These are phyloP conservation scores for Boletus nobilissimus DNA, from an alignment of 1,284 basidiomycete genomes.

Conservation along the genomic window DNA sequence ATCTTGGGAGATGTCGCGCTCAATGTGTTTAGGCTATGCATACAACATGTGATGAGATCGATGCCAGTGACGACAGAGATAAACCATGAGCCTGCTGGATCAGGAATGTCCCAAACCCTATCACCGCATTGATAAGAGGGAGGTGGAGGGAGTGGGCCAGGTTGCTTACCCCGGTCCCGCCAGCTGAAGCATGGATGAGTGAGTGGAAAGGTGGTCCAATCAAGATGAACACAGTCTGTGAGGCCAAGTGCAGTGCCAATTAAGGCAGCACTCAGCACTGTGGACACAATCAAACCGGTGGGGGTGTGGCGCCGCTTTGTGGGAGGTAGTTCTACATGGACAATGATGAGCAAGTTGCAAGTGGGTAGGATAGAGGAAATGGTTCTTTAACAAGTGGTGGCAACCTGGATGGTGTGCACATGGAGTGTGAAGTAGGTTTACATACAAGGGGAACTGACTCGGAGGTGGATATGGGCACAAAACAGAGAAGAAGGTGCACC, in stretches of 20 bases:
- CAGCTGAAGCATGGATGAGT: conserved; percentile 51
- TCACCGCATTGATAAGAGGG: conserved; percentile 73
- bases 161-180: conserved; percentile 74
- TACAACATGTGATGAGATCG: conserved; percentile 22
- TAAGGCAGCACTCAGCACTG: conserved; percentile 81
- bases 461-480: conserved; percentile 5
- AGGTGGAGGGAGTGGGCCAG: conserved; percentile 57
- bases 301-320: conserved; percentile 72
- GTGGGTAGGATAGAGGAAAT: conserved; percentile 29
- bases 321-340: conserved; percentile 64
- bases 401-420: conserved; percentile 34
- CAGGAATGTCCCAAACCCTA: conserved; percentile 54
- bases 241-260: conserved; percentile 85
- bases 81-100: conserved; percentile 29
- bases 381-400: conserved; percentile 23
- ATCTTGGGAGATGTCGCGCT: conserved; percentile 37
- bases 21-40: conserved; percentile 33
- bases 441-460: conserved; percentile 31
- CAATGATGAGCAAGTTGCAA: conserved; percentile 45
- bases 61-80: neutral
- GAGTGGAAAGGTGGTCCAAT: neutral
- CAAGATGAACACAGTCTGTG: conserved; percentile 70
- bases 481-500: conserved; percentile 52
- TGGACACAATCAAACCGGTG: conserved; percentile 80
- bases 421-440: conserved; percentile 41